These are phyloP conservation scores for Penicillium fimorum DNA, from an alignment of 495 filamentous ascomycete species.

Conservation along the genomic window DNA sequence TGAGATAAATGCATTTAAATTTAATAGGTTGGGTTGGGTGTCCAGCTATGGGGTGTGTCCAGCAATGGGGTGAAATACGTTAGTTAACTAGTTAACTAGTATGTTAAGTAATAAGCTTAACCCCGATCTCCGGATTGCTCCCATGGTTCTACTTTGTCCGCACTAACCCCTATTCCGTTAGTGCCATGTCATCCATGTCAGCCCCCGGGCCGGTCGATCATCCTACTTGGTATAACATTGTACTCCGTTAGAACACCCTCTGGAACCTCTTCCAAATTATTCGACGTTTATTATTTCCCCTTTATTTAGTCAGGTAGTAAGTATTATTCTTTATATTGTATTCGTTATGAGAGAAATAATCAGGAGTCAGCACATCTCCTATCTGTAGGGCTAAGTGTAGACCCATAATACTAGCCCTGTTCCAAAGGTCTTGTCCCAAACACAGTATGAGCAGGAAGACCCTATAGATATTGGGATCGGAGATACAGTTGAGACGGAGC, in stretches of 20 bases:
- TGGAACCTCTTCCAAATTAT: not conserved
- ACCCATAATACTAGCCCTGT: no score
- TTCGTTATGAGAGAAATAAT: not conserved
- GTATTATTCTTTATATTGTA: not conserved
- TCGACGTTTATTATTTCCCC: not conserved
- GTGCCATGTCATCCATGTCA: slow-evolving; percentile 8
- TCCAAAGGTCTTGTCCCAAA: not conserved
- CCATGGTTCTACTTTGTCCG: not conserved
- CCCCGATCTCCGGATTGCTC: slow-evolving; percentile 14
- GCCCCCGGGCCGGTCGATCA: not conserved
- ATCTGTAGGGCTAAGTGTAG: not conserved
- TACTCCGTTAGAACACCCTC: not conserved
- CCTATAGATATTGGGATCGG: not conserved
- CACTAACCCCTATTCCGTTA: slow-evolving; percentile 9
- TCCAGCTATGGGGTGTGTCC: no score
- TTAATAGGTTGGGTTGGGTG: no score
- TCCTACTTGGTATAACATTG: not conserved
- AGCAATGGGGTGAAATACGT: no score
- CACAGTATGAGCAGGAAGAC: not conserved
- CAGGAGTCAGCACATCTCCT: not conserved
- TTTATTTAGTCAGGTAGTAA: not conserved
- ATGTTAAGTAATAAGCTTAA: slow-evolving; percentile 18
- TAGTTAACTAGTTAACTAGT: no score
- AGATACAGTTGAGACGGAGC: not conserved
- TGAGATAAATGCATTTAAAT: no score